These are phyloP conservation scores for Malassezia psittaci DNA, from an alignment of 1,284 basidiomycete species.

Conservation along the genomic window DNA sequence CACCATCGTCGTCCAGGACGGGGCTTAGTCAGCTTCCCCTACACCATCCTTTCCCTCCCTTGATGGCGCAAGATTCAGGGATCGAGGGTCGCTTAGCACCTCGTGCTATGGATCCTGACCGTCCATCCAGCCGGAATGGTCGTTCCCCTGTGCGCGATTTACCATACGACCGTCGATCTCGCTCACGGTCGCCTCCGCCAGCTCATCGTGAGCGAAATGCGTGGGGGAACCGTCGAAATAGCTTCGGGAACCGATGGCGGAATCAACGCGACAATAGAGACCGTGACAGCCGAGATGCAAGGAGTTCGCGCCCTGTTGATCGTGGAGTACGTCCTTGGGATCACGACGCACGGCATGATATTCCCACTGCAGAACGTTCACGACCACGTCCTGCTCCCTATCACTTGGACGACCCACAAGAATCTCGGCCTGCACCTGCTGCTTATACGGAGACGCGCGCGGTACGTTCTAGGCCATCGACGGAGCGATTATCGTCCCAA, in stretches of 20 bases:
- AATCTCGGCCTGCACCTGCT: background rate
- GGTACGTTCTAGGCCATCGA: no score
- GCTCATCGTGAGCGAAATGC: background rate
- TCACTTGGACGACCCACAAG: constrained; percentile 9
- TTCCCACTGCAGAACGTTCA: background rate
- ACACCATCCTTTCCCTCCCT: no score
- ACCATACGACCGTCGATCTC: background rate
- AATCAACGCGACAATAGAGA: background rate
- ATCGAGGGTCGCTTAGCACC: background rate
- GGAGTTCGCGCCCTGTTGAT: background rate
- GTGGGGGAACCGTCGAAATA: background rate
- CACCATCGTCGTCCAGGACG: background rate
- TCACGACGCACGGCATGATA: constrained; percentile 3
- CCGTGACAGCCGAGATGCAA: background rate
- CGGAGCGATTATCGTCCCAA: background rate
- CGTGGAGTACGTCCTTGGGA: constrained; percentile 4
- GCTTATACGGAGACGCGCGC: background rate
- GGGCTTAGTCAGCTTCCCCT: background rate
- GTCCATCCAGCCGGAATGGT: background rate
- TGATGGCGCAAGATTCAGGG: background rate
- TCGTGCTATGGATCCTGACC: background rate
- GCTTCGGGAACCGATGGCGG: background rate
- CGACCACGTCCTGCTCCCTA: constrained; percentile 16
- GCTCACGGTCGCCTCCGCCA: constrained; percentile 5
- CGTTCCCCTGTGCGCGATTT: background rate